Percentiles rank a stretch among this genome's conserved stretches.
phyloP scores from a whole-genome alignment of 169 alveolate species.

The Plasmodium relictum region DNA sequence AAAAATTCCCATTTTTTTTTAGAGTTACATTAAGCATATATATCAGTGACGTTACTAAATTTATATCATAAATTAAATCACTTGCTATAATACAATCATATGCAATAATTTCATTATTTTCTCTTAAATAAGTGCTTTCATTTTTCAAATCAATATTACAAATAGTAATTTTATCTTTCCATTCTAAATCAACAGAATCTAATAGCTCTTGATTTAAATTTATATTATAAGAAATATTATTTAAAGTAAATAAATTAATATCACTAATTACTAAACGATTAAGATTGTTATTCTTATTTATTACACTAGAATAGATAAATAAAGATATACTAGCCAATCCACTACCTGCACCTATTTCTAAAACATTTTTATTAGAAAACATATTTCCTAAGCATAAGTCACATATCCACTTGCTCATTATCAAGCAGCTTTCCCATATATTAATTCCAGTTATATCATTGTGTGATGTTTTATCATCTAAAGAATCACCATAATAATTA shows the following conservation, averaged over 20 bases:
- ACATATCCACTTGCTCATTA: constrained; percentile 80
- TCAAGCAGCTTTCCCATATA: constrained; percentile 84
- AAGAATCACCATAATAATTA: constrained; percentile 67
- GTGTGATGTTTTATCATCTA: constrained; percentile 56
- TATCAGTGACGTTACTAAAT: constrained; percentile 77
- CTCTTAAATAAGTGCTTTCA: constrained; percentile 58
- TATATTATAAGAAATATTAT: constrained; percentile 79
- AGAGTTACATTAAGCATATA: constrained; percentile 57
- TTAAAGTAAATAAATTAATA: constrained; percentile 73
- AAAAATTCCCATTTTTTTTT: constrained; percentile 77
- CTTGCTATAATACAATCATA: constrained; percentile 83
- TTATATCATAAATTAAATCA: constrained; percentile 82
- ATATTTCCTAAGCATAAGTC: constrained; percentile 42
- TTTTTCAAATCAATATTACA: constrained; percentile 76
- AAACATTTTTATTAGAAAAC: constrained; percentile 73
- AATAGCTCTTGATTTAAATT: constrained; percentile 56
- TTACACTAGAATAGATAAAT: constrained; percentile 36
- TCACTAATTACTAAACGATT: constrained; percentile 79
- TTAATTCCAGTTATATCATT: constrained; percentile 82
- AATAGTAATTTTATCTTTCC: constrained; percentile 60
- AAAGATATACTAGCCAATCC: constrained; percentile 80
- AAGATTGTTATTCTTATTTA: neutral
- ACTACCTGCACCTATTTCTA: constrained; percentile 86
- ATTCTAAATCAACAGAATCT: neutral
- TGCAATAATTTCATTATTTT: constrained; percentile 10